Percentiles rank a stretch among this genome's conserved stretches.
Conservation (phyloP, 371 early-diverging fungal genomes). For the Fennellomyces sp. region DNA sequence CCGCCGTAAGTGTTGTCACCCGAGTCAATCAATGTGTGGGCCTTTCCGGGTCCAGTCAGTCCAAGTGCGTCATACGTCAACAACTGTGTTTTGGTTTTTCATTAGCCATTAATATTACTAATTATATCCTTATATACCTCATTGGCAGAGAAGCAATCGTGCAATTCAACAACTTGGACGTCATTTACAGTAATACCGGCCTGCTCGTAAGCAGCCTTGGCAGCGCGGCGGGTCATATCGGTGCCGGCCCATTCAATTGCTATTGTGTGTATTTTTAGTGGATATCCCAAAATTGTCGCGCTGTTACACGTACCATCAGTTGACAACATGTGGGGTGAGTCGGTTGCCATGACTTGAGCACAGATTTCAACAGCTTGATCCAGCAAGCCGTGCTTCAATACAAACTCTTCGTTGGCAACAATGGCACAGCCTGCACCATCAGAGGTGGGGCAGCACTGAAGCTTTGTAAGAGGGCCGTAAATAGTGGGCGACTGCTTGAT, state of each 20-base stretch:
- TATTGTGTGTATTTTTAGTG: neutral
- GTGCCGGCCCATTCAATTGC: constrained; percentile 74
- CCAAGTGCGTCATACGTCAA: constrained; percentile 81
- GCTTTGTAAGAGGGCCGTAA: constrained; percentile 73
- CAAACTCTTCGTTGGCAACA: constrained; percentile 72
- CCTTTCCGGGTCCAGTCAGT: constrained; percentile 66
- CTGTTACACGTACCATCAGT: constrained; percentile 20
- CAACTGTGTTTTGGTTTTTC: constrained; percentile 44
- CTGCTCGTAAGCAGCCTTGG: constrained; percentile 52
- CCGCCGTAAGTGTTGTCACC: constrained; percentile 65
- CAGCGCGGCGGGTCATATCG: constrained; percentile 76
- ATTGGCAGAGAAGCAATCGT: constrained; percentile 85
- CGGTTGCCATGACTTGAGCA: constrained; percentile 77
- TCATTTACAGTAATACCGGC: constrained; percentile 66
- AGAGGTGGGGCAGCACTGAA: constrained; percentile 83
- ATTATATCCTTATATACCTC: constrained; percentile 40
- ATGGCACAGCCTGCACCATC: constrained; percentile 77
- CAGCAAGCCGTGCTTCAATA: constrained; percentile 62
- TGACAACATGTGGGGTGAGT: constrained; percentile 64
- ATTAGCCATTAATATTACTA: neutral
- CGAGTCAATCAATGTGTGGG: constrained; percentile 59
- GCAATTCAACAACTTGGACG: constrained; percentile 77
- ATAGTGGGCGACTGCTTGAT: constrained; percentile 65
- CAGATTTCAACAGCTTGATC: constrained; percentile 74
- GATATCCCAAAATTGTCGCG: too few relatives aligned